Evolutionary conservation across 129 eudicot species (phyloP).

Genomic region (Smallanthus sonchifolius): DNA sequence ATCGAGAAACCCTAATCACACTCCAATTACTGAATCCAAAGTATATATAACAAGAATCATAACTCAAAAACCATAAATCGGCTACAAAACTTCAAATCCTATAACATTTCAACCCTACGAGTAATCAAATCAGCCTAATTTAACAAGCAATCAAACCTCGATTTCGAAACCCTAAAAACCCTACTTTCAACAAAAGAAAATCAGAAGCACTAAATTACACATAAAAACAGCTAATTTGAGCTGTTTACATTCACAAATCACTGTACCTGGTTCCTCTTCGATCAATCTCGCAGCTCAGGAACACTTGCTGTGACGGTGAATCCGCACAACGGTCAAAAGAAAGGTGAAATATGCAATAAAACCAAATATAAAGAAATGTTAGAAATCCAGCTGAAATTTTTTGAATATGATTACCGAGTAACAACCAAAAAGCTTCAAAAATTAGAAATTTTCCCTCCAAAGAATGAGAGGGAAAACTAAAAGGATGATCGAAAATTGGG

Average conservation of each 20-base stretch:
- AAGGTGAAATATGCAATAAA: not conserved
- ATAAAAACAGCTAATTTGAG: constrained; percentile 11
- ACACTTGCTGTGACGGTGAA: constrained; percentile 8
- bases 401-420: constrained; percentile 18
- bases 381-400: constrained; percentile 18
- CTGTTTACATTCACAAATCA: not conserved
- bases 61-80: not conserved
- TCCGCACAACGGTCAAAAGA: constrained; percentile 28
- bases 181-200: constrained; percentile 13
- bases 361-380: not conserved
- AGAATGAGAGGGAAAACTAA: constrained; percentile 40
- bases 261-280: constrained; percentile 4
- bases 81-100: constrained; percentile 2
- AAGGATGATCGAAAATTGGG: constrained; percentile 24
- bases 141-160: constrained; percentile 5
- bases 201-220: not conserved
- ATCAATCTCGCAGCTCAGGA: constrained; percentile 9
- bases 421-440: constrained; percentile 27
- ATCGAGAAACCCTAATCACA: not conserved
- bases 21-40: constrained; percentile 1
- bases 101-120: not conserved
- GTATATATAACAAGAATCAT: not conserved
- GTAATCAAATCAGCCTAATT: not conserved
- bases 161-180: constrained; percentile 33
- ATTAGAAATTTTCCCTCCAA: constrained; percentile 36